These are phyloP conservation scores for Blastocystis sp. DNA, from an alignment of 352 stramenopile genomes.

Conservation along the genomic window DNA sequence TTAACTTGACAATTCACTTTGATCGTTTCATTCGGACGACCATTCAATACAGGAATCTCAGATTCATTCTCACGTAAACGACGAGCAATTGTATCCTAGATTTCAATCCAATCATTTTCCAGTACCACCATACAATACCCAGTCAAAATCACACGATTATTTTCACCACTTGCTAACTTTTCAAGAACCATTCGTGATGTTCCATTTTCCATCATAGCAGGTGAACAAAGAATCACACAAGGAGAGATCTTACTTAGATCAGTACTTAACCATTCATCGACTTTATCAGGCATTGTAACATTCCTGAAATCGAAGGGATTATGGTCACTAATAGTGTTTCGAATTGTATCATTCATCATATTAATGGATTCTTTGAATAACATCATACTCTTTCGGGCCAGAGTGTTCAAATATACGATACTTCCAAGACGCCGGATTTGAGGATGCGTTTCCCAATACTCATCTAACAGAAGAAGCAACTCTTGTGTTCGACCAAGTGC, in stretches of 20 bases:
- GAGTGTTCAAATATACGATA: conserved; percentile 49
- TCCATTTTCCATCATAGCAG: conserved; percentile 94
- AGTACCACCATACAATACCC: conserved; percentile 78
- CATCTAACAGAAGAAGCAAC: conserved; percentile 94
- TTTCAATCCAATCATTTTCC: background rate
- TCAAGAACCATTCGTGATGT: conserved; percentile 93
- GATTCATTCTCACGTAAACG: conserved; percentile 8
- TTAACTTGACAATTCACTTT: conserved; percentile 76
- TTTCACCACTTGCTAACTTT: conserved; percentile 89
- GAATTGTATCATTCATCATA: conserved; percentile 97
- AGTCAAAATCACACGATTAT: conserved; percentile 95
- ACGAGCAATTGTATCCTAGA: conserved; percentile 41
- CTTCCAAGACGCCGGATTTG: conserved; percentile 65
- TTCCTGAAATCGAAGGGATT: conserved; percentile 56
- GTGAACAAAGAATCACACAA: conserved; percentile 90
- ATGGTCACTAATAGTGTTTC: conserved; percentile 61
- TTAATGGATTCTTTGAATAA: conserved; percentile 82
- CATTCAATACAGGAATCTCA: conserved; percentile 6
- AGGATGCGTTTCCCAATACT: conserved; percentile 88
- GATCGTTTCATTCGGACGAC: conserved; percentile 1
- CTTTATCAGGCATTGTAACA: conserved; percentile 18
- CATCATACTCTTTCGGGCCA: conserved; percentile 57
- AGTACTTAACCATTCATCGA: background rate
- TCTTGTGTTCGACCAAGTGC: conserved; percentile 92
- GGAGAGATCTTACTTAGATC: conserved; percentile 12